Conservation (phyloP, 2,329 filamentous ascomycete species). For the Botrytis paeoniae region DNA sequence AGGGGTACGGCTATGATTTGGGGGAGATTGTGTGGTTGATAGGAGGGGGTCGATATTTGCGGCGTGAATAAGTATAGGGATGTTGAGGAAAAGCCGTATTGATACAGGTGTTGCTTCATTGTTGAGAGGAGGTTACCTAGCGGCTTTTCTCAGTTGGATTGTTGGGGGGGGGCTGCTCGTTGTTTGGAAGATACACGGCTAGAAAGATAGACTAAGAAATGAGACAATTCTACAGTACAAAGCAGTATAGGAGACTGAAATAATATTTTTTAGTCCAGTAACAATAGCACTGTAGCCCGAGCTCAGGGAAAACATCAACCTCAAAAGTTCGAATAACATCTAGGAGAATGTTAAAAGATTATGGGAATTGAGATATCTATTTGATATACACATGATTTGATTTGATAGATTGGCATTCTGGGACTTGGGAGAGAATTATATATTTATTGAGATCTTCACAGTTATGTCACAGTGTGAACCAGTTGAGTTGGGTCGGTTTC, state of each 20-base stretch:
- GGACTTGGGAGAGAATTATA: background rate
- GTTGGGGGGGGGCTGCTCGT: no score
- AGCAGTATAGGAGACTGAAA: background rate
- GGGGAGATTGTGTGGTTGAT: background rate
- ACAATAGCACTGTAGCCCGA: accelerated
- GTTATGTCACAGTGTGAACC: accelerated
- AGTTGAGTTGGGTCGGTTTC: no score
- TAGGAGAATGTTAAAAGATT: no score
- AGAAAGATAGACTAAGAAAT: no score
- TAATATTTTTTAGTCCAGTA: accelerated
- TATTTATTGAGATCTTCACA: accelerated
- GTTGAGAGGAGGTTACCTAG: accelerated
- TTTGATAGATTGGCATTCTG: no score
- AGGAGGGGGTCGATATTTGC: accelerated
- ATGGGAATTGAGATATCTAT: no score
- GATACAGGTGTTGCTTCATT: background rate
- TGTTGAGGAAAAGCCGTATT: accelerated
- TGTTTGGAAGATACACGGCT: background rate
- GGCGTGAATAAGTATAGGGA: background rate
- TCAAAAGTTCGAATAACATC: no score
- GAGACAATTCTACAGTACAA: no score
- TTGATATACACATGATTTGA: no score
- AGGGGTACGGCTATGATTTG: background rate
- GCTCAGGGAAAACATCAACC: no score
- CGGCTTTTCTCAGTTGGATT: background rate